phyloP scores from a whole-genome alignment of 352 stramenopile genomes.

The Detonula confervacea region DNA sequence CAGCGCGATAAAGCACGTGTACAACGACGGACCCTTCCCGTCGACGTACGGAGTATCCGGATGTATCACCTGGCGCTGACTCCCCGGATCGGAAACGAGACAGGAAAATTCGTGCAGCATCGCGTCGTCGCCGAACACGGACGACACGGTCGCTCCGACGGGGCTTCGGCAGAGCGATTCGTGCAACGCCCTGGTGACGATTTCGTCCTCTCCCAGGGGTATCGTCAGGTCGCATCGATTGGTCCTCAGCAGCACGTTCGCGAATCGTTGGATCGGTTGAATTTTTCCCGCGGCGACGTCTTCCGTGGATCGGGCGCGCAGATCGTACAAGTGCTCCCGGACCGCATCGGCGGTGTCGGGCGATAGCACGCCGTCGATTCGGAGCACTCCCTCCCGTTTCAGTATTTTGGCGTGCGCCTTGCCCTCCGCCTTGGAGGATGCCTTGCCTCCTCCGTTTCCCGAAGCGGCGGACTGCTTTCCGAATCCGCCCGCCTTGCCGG shows the following conservation, averaged over 20 bases:
- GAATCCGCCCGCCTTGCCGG: constrained; percentile 36
- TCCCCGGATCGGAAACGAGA: constrained; percentile 78
- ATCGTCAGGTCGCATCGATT: constrained; percentile 81
- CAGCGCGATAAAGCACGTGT: constrained; percentile 83
- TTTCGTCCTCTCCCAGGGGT: constrained; percentile 58
- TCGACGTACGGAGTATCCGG: constrained; percentile 72
- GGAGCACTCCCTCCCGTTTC: constrained; percentile 49
- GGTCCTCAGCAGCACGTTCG: constrained; percentile 73
- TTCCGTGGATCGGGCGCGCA: constrained; percentile 21
- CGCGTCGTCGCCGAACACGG: constrained; percentile 60
- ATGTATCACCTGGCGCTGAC: constrained; percentile 79
- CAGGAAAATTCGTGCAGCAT: constrained; percentile 77
- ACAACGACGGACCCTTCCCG: constrained; percentile 56
- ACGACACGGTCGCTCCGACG: constrained; percentile 58
- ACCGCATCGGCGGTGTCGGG: constrained; percentile 54
- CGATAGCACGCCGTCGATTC: constrained; percentile 72
- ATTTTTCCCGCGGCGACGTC: constrained; percentile 58
- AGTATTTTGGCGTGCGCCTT: constrained; percentile 46
- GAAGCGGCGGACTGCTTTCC: constrained; percentile 15
- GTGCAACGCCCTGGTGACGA: constrained; percentile 55
- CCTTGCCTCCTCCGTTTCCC: constrained; percentile 23
- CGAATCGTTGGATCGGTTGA: constrained; percentile 64
- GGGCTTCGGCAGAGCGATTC: constrained; percentile 53
- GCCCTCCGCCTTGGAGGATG: constrained; percentile 49
- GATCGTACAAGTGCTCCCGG: constrained; percentile 53